Evolutionary conservation across 192 early-diverging fungal genomes (phyloP).

Genomic region (Mortierella alpina): DNA sequence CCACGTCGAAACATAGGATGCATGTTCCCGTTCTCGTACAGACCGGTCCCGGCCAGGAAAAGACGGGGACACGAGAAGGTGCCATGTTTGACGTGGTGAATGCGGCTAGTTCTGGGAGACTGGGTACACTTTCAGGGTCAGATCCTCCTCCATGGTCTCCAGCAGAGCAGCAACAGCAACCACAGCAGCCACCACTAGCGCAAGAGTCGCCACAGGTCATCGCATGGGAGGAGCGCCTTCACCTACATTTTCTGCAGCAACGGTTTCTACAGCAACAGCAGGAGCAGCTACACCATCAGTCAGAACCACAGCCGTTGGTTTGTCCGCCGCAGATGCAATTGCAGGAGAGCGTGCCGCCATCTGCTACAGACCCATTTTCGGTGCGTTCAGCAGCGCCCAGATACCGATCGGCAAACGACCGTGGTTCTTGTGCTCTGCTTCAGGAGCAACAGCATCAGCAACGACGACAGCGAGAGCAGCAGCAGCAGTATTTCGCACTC

Average conservation of each 20-base stretch:
- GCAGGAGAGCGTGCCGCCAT: too few species aligned
- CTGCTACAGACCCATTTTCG: too few species aligned
- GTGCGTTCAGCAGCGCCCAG: too few species aligned
- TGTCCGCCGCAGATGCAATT: too few species aligned
- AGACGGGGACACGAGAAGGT: conserved; percentile 10
- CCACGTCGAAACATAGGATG: too few species aligned
- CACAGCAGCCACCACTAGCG: not conserved
- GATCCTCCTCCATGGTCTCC: too few species aligned
- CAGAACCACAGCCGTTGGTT: too few species aligned
- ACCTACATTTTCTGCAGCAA: not conserved
- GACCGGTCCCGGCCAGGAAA: not conserved
- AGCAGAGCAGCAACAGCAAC: conserved; percentile 3
- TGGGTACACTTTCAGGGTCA: not conserved
- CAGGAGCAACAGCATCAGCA: not conserved
- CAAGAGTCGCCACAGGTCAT: not conserved
- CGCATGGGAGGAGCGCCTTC: not conserved
- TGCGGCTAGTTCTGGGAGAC: not conserved
- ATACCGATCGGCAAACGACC: too few species aligned
- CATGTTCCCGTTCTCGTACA: too few species aligned
- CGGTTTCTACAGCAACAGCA: conserved; percentile 15
- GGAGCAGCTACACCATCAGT: not conserved
- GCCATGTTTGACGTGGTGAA: conserved; percentile 22
- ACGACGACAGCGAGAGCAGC: conserved; percentile 1
- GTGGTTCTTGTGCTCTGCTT: too few species aligned
- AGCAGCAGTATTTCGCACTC: too few species aligned